phyloP scores from a whole-genome alignment of 1,284 basidiomycete genomes.

The Pulveroboletus sp. region DNA sequence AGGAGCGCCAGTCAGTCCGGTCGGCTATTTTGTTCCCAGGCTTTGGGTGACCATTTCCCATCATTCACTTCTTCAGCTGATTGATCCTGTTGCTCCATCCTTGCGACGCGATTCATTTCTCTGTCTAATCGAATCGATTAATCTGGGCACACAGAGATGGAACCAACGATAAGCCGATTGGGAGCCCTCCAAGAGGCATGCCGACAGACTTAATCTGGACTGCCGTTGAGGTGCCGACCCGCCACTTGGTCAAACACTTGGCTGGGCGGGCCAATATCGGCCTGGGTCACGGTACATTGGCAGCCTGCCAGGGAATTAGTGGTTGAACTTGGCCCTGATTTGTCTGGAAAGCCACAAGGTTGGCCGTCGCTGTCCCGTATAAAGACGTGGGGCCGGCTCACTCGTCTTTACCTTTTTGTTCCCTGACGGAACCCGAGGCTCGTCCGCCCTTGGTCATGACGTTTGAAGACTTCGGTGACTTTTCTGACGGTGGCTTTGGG shows the following conservation, averaged over 20 bases:
- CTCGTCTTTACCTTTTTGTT: too few species aligned
- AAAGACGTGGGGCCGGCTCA: neutral
- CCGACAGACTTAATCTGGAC: neutral
- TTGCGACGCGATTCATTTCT: neutral
- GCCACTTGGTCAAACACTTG: neutral
- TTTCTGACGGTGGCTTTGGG: fast-evolving
- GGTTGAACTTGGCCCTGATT: neutral
- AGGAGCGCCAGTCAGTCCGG: neutral
- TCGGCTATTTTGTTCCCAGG: constrained; percentile 10
- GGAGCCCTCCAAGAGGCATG: constrained; percentile 3
- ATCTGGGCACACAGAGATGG: neutral
- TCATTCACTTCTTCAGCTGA: neutral
- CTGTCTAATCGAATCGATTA: neutral
- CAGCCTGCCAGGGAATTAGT: neutral
- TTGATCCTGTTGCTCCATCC: neutral
- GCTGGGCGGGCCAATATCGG: neutral
- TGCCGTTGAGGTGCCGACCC: neutral
- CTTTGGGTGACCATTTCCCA: neutral
- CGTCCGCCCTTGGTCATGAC: too few species aligned
- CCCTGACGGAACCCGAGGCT: too few species aligned
- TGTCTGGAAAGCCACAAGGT: neutral
- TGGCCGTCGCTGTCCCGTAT: neutral
- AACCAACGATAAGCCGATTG: neutral
- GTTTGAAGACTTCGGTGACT: too few species aligned
- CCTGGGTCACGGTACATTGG: neutral